Base-by-base conservation (phyloP, 2,329 filamentous ascomycete species). In the Plectosphaerella plurivora region DNA sequence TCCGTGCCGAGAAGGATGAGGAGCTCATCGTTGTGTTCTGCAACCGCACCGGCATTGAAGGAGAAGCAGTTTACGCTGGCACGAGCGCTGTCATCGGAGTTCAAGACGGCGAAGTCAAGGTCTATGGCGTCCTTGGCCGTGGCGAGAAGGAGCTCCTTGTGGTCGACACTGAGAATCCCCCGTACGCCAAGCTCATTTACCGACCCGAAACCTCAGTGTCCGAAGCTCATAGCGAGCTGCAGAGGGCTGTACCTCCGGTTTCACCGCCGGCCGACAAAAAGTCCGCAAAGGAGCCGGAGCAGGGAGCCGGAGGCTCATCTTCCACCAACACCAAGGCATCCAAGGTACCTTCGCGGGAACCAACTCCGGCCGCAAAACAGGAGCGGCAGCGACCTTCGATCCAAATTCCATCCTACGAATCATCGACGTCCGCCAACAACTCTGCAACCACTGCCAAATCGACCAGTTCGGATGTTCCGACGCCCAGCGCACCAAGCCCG, bases 1-100 rank as follows among this genome's bases (percentile, higher is more conserved):
- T 86, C 28, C 72, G 77, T 10, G 62, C 69, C 0, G 74, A 83
- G 2, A 69, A 55, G 0, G 61, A 73, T 0, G 76, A 81, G 0
- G 86, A 89, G 52, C 77, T 87, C 16, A 81, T 89, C 37, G 74
- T 92, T 0, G 75, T 92, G 0, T 78, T 91, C 57, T 83, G 82
- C 45, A 93, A 94, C 63, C 77, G 89, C 3, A 80, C 78, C 28
- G 89, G 89, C 0, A 74, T 71, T 1, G 89, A 93, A 59, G 80
- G 75, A 5, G 77, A 83, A 0, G 84, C 77, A 1, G 77, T 82
- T 1, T 94, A 90, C 66, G 85, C 88, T 0, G 89, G 89, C 0
- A 91, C 86, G 0, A 91, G 86, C 55, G 79, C 84, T 0, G 85
- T 92, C 0, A 67, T 92, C 28, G 83, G 84, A 4, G 80, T 93